Conservation (phyloP, 1,284 basidiomycete genomes). For the Apiotrichum domesticum region DNA sequence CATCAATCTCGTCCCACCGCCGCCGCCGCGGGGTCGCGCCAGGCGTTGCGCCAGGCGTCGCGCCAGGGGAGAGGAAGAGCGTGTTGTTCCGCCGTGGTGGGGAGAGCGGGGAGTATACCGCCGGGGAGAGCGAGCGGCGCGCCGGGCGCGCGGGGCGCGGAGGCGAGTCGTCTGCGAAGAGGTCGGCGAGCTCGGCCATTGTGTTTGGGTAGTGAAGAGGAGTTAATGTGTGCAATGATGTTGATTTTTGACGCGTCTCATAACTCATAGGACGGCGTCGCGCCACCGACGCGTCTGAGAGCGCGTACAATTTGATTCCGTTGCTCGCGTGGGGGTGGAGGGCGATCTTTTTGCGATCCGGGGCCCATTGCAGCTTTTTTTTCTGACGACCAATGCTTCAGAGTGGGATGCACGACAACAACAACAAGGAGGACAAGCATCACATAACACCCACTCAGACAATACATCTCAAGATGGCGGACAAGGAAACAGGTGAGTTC, state of each 20-base stretch:
- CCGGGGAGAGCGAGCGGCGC: conserved; percentile 2
- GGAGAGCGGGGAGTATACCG: not conserved
- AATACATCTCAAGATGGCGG: too few relatives aligned
- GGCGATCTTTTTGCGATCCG: too few relatives aligned
- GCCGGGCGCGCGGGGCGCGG: conserved; percentile 9
- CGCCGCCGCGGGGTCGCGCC: not conserved
- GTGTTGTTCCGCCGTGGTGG: conserved; percentile 10
- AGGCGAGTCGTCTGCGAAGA: conserved; percentile 30
- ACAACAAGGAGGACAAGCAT: too few relatives aligned
- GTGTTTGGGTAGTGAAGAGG: not conserved
- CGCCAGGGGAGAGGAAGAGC: conserved; percentile 33
- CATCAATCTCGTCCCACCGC: not conserved
- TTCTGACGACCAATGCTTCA: too few relatives aligned
- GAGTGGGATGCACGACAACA: too few relatives aligned
- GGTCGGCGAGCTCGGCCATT: conserved; percentile 11
- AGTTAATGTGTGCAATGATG: not conserved
- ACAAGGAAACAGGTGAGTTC: too few relatives aligned
- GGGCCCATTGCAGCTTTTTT: too few relatives aligned
- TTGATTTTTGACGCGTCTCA: not conserved
- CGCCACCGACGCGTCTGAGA: too few relatives aligned
- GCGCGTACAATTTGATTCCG: too few relatives aligned
- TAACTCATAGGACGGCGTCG: too few relatives aligned
- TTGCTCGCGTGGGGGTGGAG: too few relatives aligned
- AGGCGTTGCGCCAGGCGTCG: not conserved
- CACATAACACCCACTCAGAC: too few relatives aligned